Percentiles rank a stretch among this genome's conserved stretches.
Evolutionary conservation across 352 stramenopile species (phyloP).

Genomic region (Peronospora farinosa): DNA sequence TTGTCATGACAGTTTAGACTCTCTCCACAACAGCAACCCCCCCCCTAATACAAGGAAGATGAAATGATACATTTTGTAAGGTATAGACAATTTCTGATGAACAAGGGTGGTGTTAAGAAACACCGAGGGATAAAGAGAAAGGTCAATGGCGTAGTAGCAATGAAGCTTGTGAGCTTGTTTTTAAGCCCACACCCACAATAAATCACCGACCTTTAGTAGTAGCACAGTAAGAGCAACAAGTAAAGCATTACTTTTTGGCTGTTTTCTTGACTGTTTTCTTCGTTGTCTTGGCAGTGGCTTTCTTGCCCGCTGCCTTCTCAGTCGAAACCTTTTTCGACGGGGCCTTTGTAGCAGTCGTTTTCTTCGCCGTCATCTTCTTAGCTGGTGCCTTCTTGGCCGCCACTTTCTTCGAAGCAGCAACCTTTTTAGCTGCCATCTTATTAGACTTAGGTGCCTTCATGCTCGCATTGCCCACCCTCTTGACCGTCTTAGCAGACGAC

Average conservation of each 20-base stretch:
- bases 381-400: slow-evolving; percentile 53
- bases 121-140: slow-evolving; percentile 50
- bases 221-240: slow-evolving; percentile 9
- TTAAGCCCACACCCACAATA: slow-evolving; percentile 14
- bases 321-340: slow-evolving; percentile 45
- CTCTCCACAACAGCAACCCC: no score
- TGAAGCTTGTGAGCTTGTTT: neutral
- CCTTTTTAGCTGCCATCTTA: slow-evolving; percentile 59
- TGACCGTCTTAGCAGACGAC: slow-evolving; percentile 36
- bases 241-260: slow-evolving; percentile 46
- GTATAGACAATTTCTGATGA: slow-evolving; percentile 28
- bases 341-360: slow-evolving; percentile 30
- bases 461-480: slow-evolving; percentile 41
- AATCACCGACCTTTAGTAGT: slow-evolving; percentile 35
- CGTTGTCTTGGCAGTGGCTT: slow-evolving; percentile 35
- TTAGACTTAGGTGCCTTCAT: slow-evolving; percentile 61
- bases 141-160: neutral
- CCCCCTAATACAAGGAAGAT: no score
- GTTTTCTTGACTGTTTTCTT: slow-evolving; percentile 52
- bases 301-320: slow-evolving; percentile 56
- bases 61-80: no score
- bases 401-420: slow-evolving; percentile 57
- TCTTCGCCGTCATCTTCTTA: slow-evolving; percentile 58
- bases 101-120: slow-evolving; percentile 86
- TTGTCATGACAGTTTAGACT: no score